Conservation (phyloP, 169 alveolate species). For the Sarcocystis neurona region DNA sequence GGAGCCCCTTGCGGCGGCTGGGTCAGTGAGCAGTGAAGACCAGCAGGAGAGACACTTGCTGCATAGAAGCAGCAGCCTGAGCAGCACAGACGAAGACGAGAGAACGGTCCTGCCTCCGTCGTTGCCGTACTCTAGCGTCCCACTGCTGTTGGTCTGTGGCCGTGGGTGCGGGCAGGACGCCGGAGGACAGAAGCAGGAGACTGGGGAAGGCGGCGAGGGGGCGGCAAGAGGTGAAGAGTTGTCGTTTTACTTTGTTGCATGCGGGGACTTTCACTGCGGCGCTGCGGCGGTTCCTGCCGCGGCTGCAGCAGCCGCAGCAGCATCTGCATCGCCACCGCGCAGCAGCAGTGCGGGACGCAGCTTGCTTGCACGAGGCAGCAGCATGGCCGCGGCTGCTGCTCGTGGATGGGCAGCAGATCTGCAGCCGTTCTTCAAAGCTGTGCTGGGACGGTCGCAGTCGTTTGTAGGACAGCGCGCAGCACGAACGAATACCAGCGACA, state of each 20-base stretch:
- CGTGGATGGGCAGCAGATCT: background rate
- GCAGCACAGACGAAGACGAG: too few relatives aligned
- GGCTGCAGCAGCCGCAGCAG: conserved; percentile 1
- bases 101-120: conserved; percentile 5
- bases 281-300: conserved; percentile 10
- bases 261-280: conserved; percentile 22
- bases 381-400: background rate
- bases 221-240: background rate
- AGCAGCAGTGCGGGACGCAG: background rate
- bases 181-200: too few relatives aligned
- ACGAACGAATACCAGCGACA: background rate
- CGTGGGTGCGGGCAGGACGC: too few relatives aligned
- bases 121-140: background rate
- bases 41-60: too few relatives aligned
- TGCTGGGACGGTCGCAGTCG: conserved; percentile 33
- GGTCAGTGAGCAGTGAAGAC: too few relatives aligned
- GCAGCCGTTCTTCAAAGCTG: conserved; percentile 20
- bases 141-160: background rate
- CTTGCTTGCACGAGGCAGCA: background rate
- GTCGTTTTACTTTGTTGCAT: conserved; percentile 5
- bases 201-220: too few relatives aligned
- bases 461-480: conserved; percentile 9
- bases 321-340: background rate
- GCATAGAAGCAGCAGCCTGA: too few relatives aligned
- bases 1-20: too few relatives aligned